Evolutionary conservation across 164 flowering plant genomes (phyloP).

Genomic region (Chloranthus sessilifolius): DNA sequence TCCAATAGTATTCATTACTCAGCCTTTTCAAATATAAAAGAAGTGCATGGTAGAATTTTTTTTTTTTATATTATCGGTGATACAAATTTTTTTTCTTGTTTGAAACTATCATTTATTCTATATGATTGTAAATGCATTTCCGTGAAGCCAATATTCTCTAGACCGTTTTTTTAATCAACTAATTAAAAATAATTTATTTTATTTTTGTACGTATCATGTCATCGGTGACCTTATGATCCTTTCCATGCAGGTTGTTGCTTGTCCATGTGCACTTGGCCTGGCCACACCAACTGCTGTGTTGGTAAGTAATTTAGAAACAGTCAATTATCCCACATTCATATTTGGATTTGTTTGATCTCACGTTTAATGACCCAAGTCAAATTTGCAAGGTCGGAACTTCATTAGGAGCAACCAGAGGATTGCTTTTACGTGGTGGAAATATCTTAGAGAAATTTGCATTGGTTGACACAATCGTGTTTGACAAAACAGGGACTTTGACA

Average conservation of each 20-base stretch:
- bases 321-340: background rate
- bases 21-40: conserved; percentile 1
- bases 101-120: too few species aligned
- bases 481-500: conserved; percentile 97
- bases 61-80: too few species aligned
- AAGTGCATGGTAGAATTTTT: background rate
- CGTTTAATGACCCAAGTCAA: too few species aligned
- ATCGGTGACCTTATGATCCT: background rate
- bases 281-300: conserved; percentile 98
- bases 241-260: conserved; percentile 78
- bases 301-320: conserved; percentile 32
- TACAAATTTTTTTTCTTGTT: too few species aligned
- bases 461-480: conserved; percentile 81
- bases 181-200: too few species aligned
- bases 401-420: conserved; percentile 89
- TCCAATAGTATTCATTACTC: background rate
- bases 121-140: background rate
- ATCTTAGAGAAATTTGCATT: conserved; percentile 74
- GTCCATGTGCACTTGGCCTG: conserved; percentile 99
- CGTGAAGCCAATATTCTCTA: too few species aligned
- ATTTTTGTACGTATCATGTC: too few species aligned
- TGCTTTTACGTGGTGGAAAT: conserved; percentile 93
- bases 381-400: conserved; percentile 88
- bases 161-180: too few species aligned
- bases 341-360: background rate